phyloP scores from a whole-genome alignment of 1,139 yeast genomes.

The Saccharomyces pastorianus region DNA sequence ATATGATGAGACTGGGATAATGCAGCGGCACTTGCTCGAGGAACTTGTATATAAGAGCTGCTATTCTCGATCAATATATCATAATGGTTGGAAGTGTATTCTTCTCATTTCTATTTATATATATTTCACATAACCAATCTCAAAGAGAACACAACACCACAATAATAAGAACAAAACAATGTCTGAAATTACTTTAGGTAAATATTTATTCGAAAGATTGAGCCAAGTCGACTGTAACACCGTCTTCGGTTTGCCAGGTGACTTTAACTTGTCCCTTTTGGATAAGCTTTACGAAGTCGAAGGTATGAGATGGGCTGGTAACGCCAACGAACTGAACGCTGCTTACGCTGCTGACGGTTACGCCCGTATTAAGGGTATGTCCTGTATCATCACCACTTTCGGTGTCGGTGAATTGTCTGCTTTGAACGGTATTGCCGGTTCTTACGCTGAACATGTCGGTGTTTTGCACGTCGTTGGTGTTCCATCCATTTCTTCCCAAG shows the following conservation, averaged over 20 bases:
- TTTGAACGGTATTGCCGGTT: constrained; percentile 74
- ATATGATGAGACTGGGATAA: background rate
- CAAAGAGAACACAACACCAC: background rate
- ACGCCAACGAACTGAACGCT: constrained; percentile 65
- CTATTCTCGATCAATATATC: background rate
- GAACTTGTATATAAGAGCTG: background rate
- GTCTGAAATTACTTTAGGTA: constrained; percentile 46
- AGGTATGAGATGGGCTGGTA: constrained; percentile 59
- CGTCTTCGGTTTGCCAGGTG: constrained; percentile 62
- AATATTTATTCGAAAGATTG: constrained; percentile 55
- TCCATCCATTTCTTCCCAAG: constrained; percentile 54
- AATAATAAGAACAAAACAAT: constrained; percentile 14
- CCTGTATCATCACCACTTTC: constrained; percentile 56
- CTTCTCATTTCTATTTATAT: background rate
- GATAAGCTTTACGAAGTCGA: constrained; percentile 57
- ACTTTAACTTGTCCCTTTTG: constrained; percentile 55
- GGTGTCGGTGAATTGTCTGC: constrained; percentile 90
- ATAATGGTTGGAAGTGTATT: background rate
- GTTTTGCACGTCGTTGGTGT: constrained; percentile 80
- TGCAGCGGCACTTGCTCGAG: background rate
- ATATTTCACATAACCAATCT: background rate
- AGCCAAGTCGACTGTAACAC: constrained; percentile 46
- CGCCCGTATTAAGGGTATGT: constrained; percentile 54
- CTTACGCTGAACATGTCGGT: constrained; percentile 73
- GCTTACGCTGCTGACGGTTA: constrained; percentile 69